Percentiles rank a stretch among this genome's conserved stretches.
These are phyloP conservation scores for Camelina neglecta DNA, from an alignment of 345 rosid genomes.

Conservation along the genomic window DNA sequence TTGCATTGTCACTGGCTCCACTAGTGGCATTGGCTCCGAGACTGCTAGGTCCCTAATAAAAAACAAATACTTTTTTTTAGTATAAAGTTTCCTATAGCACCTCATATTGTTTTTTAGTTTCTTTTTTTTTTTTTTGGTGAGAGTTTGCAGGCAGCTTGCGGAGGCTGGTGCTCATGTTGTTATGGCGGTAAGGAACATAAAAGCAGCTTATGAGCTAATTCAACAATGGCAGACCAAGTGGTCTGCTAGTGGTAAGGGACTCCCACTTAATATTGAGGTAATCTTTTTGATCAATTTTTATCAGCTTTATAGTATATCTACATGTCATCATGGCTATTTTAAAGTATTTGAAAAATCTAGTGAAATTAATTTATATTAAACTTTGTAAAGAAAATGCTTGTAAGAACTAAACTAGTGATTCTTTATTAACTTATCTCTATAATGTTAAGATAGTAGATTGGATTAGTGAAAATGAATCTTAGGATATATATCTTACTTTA, in stretches of 20 bases:
- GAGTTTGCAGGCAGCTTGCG: constrained; percentile 66
- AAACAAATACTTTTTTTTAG: not conserved
- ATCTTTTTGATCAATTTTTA: not conserved
- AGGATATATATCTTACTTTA: not conserved
- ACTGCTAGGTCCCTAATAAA: constrained; percentile 58
- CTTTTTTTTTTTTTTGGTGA: not conserved
- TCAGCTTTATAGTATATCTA: not conserved
- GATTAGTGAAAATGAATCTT: not conserved
- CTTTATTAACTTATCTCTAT: not conserved
- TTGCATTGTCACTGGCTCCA: constrained; percentile 85
- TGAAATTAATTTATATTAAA: not conserved
- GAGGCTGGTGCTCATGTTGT: constrained; percentile 91
- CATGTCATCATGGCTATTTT: constrained; percentile 2
- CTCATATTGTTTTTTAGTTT: not conserved
- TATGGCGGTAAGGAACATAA: constrained; percentile 69
- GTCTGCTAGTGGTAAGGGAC: constrained; percentile 25
- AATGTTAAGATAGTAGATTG: not conserved
- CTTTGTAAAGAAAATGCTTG: not conserved
- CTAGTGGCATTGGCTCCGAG: constrained; percentile 93
- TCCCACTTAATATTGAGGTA: constrained; percentile 36
- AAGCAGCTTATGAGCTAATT: constrained; percentile 31
- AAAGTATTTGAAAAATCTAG: not conserved
- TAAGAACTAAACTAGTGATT: constrained; percentile 14
- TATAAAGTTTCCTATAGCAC: not conserved
- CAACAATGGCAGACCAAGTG: constrained; percentile 40